Base-by-base conservation (phyloP, 768 basidiomycete species). In the Amanita brunnescens region DNA sequence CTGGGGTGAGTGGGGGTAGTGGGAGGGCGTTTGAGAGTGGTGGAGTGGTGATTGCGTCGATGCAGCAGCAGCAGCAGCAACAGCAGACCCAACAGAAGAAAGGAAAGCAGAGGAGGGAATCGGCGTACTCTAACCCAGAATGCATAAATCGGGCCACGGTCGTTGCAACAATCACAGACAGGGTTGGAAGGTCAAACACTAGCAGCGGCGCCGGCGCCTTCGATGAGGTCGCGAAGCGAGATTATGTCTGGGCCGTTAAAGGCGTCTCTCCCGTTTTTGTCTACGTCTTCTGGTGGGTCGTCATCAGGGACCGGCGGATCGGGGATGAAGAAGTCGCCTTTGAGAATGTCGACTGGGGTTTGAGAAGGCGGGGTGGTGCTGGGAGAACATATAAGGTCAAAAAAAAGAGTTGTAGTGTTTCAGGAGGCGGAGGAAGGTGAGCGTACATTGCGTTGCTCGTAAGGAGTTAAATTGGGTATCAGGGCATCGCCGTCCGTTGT, bases 181-280 rank as follows among this genome's bases (percentile, higher is more conserved):
- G 24, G 24, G 6, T n/a, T 29, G 1, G 33, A 26, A n/a, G 35
- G 37, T 24, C 41, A n/a, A n/a, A n/a, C 29, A 16, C 39, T 20
- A 7, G 7, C 16, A 10, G n/a, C 30, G 14, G 14, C 42, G 14
- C 59, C 62, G 6, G 35, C 55, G 32, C 57, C 30, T 30, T 33
- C n/a, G 45, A 23, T 41, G 37, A 24, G 44, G 52, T 18, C 58
- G 33, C 42, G 50, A 37, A 63, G 38, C 52, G 57, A 41, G 61
- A 37, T 5, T 21, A 57, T 67, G 2, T 64, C 73, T n/a, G 34
- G 33, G 14, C 59, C 67, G 30, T 59, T 65, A 30, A 61, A 64
- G 32, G 61, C 69, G 1, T 60, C 73, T 1, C 58, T 67, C 2
- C 70, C 77, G 6, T 72, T 74, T 51, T 70, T 72, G 1, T 74